These are phyloP conservation scores for Triticum dicoccoides DNA, from an alignment of 176 grass and related monocot genomes.

Conservation along the genomic window DNA sequence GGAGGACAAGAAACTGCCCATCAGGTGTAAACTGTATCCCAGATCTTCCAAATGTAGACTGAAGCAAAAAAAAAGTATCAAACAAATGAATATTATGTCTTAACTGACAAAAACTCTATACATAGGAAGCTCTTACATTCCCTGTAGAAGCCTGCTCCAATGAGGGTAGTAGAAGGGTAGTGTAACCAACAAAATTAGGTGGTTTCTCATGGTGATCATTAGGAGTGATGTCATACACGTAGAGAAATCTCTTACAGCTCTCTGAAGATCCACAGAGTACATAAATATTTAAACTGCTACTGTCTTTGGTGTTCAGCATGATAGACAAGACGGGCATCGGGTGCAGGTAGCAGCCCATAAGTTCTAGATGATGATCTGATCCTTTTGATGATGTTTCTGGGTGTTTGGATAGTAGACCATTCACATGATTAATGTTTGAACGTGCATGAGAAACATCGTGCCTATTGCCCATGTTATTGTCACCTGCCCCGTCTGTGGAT, in stretches of 20 bases:
- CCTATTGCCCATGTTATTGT: conserved; percentile 15
- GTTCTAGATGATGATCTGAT: conserved; percentile 34
- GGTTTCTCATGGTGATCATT: conserved; percentile 34
- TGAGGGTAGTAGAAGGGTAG: conserved; percentile 58
- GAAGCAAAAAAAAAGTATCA: conserved; percentile 25
- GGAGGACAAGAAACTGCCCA: conserved; percentile 57
- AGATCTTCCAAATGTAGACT: conserved; percentile 59
- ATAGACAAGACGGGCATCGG: conserved; percentile 67
- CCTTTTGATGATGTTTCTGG: conserved; percentile 27
- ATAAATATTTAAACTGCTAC: conserved; percentile 52
- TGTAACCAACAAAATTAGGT: conserved; percentile 75
- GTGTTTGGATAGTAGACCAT: conserved; percentile 20
- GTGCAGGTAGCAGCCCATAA: conserved; percentile 64
- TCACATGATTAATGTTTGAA: background rate
- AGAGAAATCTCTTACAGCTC: conserved; percentile 55
- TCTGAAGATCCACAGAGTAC: conserved; percentile 67
- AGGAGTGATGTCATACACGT: conserved; percentile 52
- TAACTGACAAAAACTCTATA: background rate
- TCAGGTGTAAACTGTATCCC: conserved; percentile 77
- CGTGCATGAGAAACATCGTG: conserved; percentile 17
- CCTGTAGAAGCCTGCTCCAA: conserved; percentile 38
- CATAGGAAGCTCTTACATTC: conserved; percentile 55
- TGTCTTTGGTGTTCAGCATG: conserved; percentile 53
- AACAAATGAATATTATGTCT: conserved; percentile 1
- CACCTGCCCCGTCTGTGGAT: background rate